Evolutionary conservation across 78 protist species (phyloP), one percentile per base, ranked within the genome.

Genomic region (Emiliania huxleyi): DNA sequence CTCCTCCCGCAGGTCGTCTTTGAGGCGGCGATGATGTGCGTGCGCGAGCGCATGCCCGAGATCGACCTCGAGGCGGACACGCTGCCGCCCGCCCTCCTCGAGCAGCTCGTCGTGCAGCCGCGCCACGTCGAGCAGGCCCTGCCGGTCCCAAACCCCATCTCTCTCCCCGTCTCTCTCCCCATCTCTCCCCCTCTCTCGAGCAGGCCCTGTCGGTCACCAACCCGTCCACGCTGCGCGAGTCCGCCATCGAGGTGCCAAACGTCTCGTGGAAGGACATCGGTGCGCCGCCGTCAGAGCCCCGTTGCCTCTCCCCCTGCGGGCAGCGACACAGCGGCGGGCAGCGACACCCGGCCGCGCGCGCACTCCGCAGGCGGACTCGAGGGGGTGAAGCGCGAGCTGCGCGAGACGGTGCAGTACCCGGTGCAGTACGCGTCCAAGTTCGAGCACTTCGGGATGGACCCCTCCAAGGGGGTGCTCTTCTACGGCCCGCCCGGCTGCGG

Each of bases 401-500:
- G 90, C 77, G 98, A 98, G 94, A 90, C 97, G 71, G 98, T 98
- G 23, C 99, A 99, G 96, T 99, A 98, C 95, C 99, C 99, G 43
- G 98, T 99, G 62, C 99, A 98, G 96, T 98, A 98, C 95, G 99
- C 99, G 38, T 99, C 99, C 95, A 96, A 97, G 93, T 99, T 97
- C 96, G 97, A 95, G 93, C 97, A 98, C 97, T 99, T 98, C 69
- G 99, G 99, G 88, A 96, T 98, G 98, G 62, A 92, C 46, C 99
- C 99, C 44, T 96, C 99, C 11, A 93, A 97, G 85, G 99, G 99
- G 37, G 99, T 99, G 48, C 96, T 99, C 69, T 99, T 99, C 98
- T 99, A 98, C 91, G 99, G 99, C 37, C 99, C 99, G 43, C 99
- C 99, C 87, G 99, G 99, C 21, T 99, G 99, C 92, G 99, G 99